Conservation (phyloP, 129 eudicot species). For the Chrysanthemum lavandulifolium region DNA sequence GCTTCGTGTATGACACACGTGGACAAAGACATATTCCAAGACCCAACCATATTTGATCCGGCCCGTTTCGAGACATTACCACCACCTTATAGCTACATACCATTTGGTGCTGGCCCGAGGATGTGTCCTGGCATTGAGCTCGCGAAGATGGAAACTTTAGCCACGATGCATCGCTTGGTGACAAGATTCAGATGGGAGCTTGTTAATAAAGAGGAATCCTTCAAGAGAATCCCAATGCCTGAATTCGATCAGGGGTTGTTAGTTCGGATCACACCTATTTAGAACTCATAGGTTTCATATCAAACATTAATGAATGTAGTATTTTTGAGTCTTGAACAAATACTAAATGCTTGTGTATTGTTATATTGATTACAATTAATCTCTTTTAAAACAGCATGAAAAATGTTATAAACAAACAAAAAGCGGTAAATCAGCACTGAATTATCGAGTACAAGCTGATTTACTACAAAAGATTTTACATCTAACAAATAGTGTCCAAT, state of each 20-base stretch:
- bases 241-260: constrained; percentile 57
- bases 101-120: constrained; percentile 72
- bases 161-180: constrained; percentile 47
- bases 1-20: constrained; percentile 52
- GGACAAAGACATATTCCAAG: constrained; percentile 50
- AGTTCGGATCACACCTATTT: constrained; percentile 36
- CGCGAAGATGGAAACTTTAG: constrained; percentile 65
- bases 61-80: constrained; percentile 52
- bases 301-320: neutral
- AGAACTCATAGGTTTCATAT: neutral
- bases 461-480: too few relatives aligned
- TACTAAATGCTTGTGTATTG: too few relatives aligned
- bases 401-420: too few relatives aligned
- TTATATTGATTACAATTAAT: too few relatives aligned
- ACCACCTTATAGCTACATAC: constrained; percentile 56
- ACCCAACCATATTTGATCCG: constrained; percentile 62
- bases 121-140: constrained; percentile 78
- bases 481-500: too few relatives aligned
- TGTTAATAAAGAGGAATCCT: constrained; percentile 35
- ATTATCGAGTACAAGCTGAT: too few relatives aligned
- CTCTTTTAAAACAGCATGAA: too few relatives aligned
- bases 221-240: constrained; percentile 59
- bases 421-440: too few relatives aligned
- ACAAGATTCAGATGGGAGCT: constrained; percentile 56
- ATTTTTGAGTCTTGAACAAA: too few relatives aligned